phyloP scores from a whole-genome alignment of 108 stramenopile species.

The Skeletonema grethae region DNA sequence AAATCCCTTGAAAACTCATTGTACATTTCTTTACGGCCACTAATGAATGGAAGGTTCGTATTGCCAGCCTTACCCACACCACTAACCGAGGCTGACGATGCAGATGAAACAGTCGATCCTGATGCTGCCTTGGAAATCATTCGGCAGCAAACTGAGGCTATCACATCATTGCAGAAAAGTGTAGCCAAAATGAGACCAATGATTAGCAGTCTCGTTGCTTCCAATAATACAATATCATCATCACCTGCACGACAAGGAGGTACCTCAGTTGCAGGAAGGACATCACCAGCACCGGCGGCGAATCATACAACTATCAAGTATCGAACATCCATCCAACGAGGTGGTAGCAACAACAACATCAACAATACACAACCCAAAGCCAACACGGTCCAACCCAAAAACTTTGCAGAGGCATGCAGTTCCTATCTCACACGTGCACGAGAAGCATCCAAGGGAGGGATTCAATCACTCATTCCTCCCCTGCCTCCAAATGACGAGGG shows the following conservation, averaged over 20 bases:
- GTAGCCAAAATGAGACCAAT: neutral
- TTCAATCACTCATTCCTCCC: neutral
- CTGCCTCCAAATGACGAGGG: neutral
- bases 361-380: neutral
- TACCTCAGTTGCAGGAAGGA: neutral
- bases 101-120: neutral
- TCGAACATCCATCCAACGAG: neutral
- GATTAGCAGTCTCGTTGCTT: neutral
- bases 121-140: neutral
- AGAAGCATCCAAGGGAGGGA: conserved; percentile 2
- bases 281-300: neutral
- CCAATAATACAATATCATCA: neutral
- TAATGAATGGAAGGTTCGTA: neutral
- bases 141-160: neutral
- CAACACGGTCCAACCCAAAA: neutral
- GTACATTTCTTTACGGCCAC: neutral
- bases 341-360: neutral
- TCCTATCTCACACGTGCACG: neutral
- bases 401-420: conserved; percentile 3
- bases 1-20: neutral
- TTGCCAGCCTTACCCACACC: neutral
- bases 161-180: neutral
- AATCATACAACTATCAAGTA: conserved; percentile 3
- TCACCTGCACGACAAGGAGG: neutral
- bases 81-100: neutral